Conservation (phyloP, 305 asterid genomes). For the Ilex paraguariensis region DNA sequence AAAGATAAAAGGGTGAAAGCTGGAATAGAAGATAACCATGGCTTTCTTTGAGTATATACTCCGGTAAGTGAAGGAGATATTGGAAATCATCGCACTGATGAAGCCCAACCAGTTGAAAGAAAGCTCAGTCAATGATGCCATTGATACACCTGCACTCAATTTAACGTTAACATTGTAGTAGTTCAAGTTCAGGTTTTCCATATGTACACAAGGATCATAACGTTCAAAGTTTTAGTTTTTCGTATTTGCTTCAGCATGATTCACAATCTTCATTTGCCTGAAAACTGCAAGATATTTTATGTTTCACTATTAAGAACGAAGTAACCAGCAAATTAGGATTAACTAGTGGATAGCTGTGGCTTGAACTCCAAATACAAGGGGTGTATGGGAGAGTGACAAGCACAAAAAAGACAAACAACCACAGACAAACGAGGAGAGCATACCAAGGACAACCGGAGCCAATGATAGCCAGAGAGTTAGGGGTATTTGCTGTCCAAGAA, state of each 20-base stretch:
- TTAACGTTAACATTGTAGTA: conserved; percentile 6
- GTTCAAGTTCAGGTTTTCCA: background rate
- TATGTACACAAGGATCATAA: no score
- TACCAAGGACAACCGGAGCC: conserved; percentile 95
- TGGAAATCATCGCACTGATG: conserved; percentile 95
- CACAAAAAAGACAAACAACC: no score
- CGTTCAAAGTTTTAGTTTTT: no score
- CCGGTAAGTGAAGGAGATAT: conserved; percentile 96
- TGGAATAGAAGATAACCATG: conserved; percentile 44
- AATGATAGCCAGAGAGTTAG: conserved; percentile 75
- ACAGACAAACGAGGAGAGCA: conserved; percentile 6
- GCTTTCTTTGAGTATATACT: conserved; percentile 99
- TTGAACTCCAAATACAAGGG: no score
- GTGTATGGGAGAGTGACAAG: no score
- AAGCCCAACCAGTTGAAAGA: conserved; percentile 97
- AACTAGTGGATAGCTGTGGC: no score
- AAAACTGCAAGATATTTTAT: no score
- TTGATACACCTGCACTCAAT: conserved; percentile 79
- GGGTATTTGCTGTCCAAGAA: conserved; percentile 91
- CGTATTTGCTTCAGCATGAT: no score
- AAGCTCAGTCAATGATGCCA: conserved; percentile 97
- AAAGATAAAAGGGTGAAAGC: no score
- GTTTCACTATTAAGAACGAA: background rate
- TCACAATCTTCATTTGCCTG: no score
- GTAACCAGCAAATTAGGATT: no score